Evolutionary conservation across 495 filamentous ascomycete genomes (phyloP).

Genomic region (Baudoinia panamericana): DNA sequence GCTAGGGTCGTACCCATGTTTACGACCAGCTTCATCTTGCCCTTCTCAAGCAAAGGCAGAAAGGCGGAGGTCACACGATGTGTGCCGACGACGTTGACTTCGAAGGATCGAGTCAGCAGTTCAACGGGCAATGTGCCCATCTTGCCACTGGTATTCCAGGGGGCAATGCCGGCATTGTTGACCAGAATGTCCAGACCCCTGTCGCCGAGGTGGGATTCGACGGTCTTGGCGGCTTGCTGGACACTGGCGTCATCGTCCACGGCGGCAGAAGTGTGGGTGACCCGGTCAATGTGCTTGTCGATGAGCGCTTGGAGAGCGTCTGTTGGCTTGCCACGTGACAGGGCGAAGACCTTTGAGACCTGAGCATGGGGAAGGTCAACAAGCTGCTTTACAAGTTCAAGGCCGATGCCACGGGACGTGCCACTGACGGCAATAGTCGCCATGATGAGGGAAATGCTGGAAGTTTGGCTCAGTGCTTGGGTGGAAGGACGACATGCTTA

Average conservation of each 20-base stretch:
- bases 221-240: slow-evolving; percentile 12
- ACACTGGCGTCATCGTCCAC: slow-evolving; percentile 9
- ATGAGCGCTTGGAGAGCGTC: slow-evolving; percentile 21
- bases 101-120: slow-evolving; percentile 8
- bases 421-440: neutral
- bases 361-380: slow-evolving; percentile 23
- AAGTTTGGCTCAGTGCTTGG: no score
- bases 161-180: slow-evolving; percentile 16
- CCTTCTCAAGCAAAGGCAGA: slow-evolving; percentile 14
- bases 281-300: slow-evolving; percentile 9
- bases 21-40: slow-evolving; percentile 18
- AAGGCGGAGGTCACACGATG: slow-evolving; percentile 19
- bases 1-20: slow-evolving; percentile 13
- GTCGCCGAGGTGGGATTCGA: slow-evolving; percentile 3
- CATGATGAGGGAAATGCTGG: no score
- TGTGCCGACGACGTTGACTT: slow-evolving; percentile 18
- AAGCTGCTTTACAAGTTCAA: slow-evolving; percentile 29
- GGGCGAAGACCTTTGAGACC: slow-evolving; percentile 21
- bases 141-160: neutral
- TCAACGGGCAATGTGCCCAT: slow-evolving; percentile 10
- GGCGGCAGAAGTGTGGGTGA: slow-evolving; percentile 15
- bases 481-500: no score
- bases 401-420: slow-evolving; percentile 22
- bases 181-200: slow-evolving; percentile 21
- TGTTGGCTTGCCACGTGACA: slow-evolving; percentile 24